Evolutionary conservation across 495 filamentous ascomycete genomes (phyloP), one percentile per base, ranked within the genome.

Genomic region (Extremus antarcticus): DNA sequence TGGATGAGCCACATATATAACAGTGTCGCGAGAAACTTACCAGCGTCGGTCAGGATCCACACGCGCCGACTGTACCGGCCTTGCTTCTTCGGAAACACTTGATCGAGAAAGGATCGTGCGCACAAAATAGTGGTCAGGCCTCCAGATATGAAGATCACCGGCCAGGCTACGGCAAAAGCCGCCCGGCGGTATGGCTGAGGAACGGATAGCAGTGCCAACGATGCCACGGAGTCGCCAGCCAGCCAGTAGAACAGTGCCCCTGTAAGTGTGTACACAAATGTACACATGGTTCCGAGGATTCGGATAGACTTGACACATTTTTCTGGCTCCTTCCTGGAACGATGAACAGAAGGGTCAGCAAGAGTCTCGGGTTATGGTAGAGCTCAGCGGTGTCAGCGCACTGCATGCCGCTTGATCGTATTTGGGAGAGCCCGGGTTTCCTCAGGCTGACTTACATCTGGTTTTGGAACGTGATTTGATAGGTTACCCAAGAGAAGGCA

Each of bases 301-400:
- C 59, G 68, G 20, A 72, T 46, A 2, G 64, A 63, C 53, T 70
- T 70, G 54, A 57, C 64, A 52, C 66, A 71, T 40, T 71, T 66
- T 40, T 62, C 56, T 7, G 68, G n/a, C n/a, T n/a, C n/a, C n/a
- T n/a, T n/a, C n/a, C n/a, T n/a, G n/a, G n/a, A n/a, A n/a, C n/a
- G n/a, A n/a, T n/a, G n/a, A n/a, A n/a, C n/a, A n/a, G n/a, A n/a
- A n/a, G n/a, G 69, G 4, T 54, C 60, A 38, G 54, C 51, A 65
- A 71, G 66, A 55, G 70, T 68, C 17, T 50, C 41, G n/a, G n/a
- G n/a, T n/a, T n/a, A n/a, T n/a, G n/a, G n/a, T n/a, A n/a, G n/a
- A n/a, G n/a, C n/a, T n/a, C n/a, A n/a, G n/a, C n/a, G n/a, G n/a
- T n/a, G n/a, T n/a, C n/a, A n/a, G n/a, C n/a, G n/a, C n/a, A n/a